phyloP scores from a whole-genome alignment of 192 early-diverging fungal genomes.

The Coemansia sp. region DNA sequence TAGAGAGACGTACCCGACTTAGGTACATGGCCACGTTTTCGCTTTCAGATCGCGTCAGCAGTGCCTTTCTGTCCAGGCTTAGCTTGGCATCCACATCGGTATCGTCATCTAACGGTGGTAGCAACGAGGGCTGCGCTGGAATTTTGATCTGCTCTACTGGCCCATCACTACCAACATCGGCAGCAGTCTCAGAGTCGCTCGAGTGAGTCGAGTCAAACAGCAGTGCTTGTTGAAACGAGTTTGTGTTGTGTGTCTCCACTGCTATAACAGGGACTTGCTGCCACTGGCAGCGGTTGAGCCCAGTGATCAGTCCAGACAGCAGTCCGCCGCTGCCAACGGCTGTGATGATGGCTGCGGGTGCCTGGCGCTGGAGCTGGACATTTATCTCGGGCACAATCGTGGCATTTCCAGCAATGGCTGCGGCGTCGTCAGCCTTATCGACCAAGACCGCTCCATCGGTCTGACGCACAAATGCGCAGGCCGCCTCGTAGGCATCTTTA shows the following conservation, averaged over 20 bases:
- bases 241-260: slow-evolving; percentile 73
- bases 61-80: background rate
- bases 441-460: slow-evolving; percentile 46
- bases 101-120: slow-evolving; percentile 61
- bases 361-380: slow-evolving; percentile 57
- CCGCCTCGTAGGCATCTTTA: slow-evolving; percentile 36
- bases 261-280: slow-evolving; percentile 70
- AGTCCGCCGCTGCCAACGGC: slow-evolving; percentile 72
- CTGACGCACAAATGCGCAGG: slow-evolving; percentile 29
- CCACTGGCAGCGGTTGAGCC: slow-evolving; percentile 63
- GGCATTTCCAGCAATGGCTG: slow-evolving; percentile 63
- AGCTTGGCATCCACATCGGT: slow-evolving; percentile 42
- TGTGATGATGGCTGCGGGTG: slow-evolving; percentile 66
- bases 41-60: slow-evolving; percentile 11
- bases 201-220: slow-evolving; percentile 50
- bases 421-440: slow-evolving; percentile 55
- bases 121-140: slow-evolving; percentile 52
- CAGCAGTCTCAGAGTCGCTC: slow-evolving; percentile 1
- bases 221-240: slow-evolving; percentile 67
- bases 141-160: slow-evolving; percentile 24
- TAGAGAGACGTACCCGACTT: slow-evolving; percentile 8
- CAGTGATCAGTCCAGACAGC: slow-evolving; percentile 67
- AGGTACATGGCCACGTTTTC: slow-evolving; percentile 11
- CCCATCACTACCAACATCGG: slow-evolving; percentile 6
- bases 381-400: slow-evolving; percentile 67